phyloP scores from a whole-genome alignment of 495 filamentous ascomycete species.

The Halenospora varia region DNA sequence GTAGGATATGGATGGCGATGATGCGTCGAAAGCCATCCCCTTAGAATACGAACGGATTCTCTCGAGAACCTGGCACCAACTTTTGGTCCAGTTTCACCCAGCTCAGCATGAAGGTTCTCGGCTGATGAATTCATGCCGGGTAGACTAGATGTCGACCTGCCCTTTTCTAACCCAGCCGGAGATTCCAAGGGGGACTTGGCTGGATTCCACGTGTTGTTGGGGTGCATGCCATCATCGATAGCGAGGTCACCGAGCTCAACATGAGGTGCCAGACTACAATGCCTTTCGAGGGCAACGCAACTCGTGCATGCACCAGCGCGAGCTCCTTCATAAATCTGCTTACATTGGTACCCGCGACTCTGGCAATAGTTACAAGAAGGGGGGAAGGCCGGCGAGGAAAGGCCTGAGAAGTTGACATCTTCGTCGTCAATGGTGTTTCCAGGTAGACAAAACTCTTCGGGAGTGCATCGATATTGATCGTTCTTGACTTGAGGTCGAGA shows the following conservation, averaged over 20 bases:
- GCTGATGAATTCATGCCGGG: neutral
- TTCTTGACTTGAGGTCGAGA: slow-evolving; percentile 30
- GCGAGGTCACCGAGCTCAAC: neutral
- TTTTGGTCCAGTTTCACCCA: slow-evolving; percentile 12
- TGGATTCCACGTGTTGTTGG: neutral
- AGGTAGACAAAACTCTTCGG: slow-evolving; percentile 46
- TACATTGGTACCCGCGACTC: slow-evolving; percentile 67
- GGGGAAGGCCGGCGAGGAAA: neutral
- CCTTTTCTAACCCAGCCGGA: neutral
- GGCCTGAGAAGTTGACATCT: neutral
- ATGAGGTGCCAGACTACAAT: slow-evolving; percentile 57
- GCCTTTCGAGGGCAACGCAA: slow-evolving; percentile 67
- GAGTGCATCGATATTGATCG: slow-evolving; percentile 19
- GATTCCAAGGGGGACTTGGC: neutral
- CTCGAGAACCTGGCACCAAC: slow-evolving; percentile 64
- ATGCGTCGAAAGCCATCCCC: slow-evolving; percentile 74
- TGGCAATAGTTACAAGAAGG: slow-evolving; percentile 67
- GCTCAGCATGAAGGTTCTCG: slow-evolving; percentile 9
- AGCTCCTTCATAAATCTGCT: slow-evolving; percentile 56
- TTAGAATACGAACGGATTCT: slow-evolving; percentile 68
- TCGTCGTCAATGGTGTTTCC: slow-evolving; percentile 38
- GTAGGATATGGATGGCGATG: slow-evolving; percentile 75
- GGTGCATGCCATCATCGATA: neutral
- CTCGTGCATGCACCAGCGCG: slow-evolving; percentile 64
- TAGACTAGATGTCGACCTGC: slow-evolving; percentile 10